A percentile compares a stretch with the other conserved stretches of the same genome.
These are phyloP conservation scores for Cinnamomum chago DNA, from an alignment of 164 flowering plant species.

Conservation along the genomic window DNA sequence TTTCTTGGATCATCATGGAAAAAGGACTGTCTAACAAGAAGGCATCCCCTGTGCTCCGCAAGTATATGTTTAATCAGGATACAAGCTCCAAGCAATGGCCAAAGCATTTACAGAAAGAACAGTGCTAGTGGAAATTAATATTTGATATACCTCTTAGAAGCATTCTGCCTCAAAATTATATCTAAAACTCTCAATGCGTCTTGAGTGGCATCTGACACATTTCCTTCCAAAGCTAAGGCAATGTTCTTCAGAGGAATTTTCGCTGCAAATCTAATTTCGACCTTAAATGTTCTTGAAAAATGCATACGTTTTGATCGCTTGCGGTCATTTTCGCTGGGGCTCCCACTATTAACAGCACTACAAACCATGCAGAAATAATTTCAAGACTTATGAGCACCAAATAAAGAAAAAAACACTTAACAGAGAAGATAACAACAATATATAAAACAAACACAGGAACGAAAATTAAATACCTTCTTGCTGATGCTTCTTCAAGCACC, in stretches of 20 bases:
- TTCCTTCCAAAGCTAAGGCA: conserved; percentile 65
- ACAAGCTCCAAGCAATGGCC: not conserved
- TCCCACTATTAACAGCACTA: not conserved
- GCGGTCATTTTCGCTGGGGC: conserved; percentile 52
- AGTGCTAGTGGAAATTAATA: too few species aligned
- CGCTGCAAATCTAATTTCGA: conserved; percentile 82
- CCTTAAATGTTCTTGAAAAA: conserved; percentile 58
- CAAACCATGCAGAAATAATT: not conserved
- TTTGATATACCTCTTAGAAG: conserved; percentile 68
- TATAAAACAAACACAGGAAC: not conserved
- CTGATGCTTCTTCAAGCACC: conserved; percentile 60
- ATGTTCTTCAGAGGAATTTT: conserved; percentile 87
- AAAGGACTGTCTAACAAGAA: conserved; percentile 84
- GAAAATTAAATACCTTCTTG: conserved; percentile 40
- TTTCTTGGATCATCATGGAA: conserved; percentile 63
- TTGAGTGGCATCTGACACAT: conserved; percentile 69
- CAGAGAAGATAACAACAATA: not conserved
- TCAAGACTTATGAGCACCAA: not conserved
- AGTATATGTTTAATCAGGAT: not conserved
- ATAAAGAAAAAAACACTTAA: too few species aligned
- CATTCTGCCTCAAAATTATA: conserved; percentile 82
- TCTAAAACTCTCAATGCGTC: conserved; percentile 87
- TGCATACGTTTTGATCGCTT: conserved; percentile 57
- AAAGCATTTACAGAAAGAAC: not conserved
- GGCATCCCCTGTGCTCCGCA: conserved; percentile 63